Evolutionary conservation across 305 asterid genomes (phyloP).

Genomic region (Fraxinus albicans): DNA sequence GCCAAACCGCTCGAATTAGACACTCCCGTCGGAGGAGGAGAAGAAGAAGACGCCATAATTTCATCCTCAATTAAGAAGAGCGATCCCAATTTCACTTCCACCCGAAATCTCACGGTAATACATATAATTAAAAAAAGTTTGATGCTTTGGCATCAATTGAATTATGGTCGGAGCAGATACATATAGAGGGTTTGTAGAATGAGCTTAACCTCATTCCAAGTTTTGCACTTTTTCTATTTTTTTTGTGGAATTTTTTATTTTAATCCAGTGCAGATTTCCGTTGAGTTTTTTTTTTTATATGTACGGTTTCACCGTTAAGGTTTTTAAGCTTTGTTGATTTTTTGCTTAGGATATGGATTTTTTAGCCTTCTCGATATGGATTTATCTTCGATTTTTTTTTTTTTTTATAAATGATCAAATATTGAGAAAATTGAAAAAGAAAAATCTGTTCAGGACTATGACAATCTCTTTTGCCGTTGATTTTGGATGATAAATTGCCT

Average conservation of each 20-base stretch:
- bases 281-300: not conserved
- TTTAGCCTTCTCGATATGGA: not conserved
- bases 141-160: not conserved
- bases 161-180: not conserved
- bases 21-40: conserved; percentile 32
- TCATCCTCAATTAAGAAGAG: conserved; percentile 23
- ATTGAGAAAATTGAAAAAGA: not conserved
- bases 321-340: not conserved
- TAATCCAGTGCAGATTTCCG: not conserved
- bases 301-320: not conserved
- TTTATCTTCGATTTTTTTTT: not conserved
- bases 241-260: not conserved
- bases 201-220: not conserved
- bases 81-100: conserved; percentile 27
- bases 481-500: not conserved
- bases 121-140: not conserved
- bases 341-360: not conserved
- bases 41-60: conserved; percentile 27
- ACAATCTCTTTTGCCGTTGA: not conserved
- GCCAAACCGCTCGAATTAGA: conserved; percentile 40
- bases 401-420: not conserved
- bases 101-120: conserved; percentile 29
- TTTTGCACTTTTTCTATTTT: not conserved
- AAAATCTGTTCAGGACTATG: not conserved
- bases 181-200: not conserved